These are phyloP conservation scores for Solanum habrochaites DNA, from an alignment of 257 asterid species.

Conservation along the genomic window DNA sequence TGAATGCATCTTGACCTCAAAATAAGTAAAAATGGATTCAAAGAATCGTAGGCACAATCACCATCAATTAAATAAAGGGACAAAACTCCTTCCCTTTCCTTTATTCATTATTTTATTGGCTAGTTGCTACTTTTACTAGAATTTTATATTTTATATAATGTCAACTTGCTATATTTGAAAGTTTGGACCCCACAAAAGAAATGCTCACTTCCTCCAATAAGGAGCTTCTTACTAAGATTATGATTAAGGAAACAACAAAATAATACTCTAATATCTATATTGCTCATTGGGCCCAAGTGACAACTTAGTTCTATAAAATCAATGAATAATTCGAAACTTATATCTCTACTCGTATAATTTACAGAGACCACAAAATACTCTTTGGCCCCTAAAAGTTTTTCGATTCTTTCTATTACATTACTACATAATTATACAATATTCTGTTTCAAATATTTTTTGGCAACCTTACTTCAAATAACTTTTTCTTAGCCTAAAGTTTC, in stretches of 20 bases:
- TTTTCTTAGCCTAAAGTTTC: too few relatives aligned
- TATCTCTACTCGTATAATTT: not conserved
- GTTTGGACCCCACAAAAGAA: not conserved
- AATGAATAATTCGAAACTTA: not conserved
- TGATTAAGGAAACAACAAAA: not conserved
- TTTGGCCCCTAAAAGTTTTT: not conserved
- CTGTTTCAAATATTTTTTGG: too few relatives aligned
- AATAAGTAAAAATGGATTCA: not conserved
- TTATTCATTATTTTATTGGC: not conserved
- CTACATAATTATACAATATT: too few relatives aligned
- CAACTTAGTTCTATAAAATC: not conserved
- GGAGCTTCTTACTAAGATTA: not conserved
- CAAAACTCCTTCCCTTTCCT: not conserved
- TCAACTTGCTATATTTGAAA: conserved; percentile 12
- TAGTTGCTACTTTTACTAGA: not conserved
- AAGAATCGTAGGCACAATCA: conserved; percentile 6
- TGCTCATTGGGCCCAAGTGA: not conserved
- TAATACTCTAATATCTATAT: not conserved
- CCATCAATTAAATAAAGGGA: not conserved
- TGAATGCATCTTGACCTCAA: conserved; percentile 4
- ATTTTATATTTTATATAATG: not conserved
- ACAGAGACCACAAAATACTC: not conserved
- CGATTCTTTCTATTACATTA: not conserved
- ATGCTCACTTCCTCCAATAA: conserved; percentile 10
- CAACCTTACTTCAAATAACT: too few relatives aligned